A percentile compares a stretch with the other conserved stretches of the same genome.
These are phyloP conservation scores for Fragilariopsis cylindrus DNA, from an alignment of 108 stramenopile genomes.

Conservation along the genomic window DNA sequence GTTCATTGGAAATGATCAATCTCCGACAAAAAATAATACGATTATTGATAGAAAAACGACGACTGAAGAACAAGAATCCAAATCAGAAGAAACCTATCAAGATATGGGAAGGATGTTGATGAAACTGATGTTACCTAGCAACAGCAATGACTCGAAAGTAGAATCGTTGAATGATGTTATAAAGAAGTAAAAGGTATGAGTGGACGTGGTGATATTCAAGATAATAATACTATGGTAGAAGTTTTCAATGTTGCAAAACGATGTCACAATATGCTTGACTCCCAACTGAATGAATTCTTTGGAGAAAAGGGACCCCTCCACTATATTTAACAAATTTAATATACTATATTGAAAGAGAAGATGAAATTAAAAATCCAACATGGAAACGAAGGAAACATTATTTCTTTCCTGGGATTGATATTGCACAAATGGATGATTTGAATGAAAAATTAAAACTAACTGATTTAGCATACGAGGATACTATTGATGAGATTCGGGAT, in stretches of 20 bases:
- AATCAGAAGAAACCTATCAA: slow-evolving; percentile 1
- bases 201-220: slow-evolving; percentile 35
- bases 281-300: slow-evolving; percentile 17
- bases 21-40: too few relatives aligned
- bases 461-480: slow-evolving; percentile 64
- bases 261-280: slow-evolving; percentile 12
- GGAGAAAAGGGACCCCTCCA: slow-evolving; percentile 21
- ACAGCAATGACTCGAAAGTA: background rate
- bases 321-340: slow-evolving; percentile 27
- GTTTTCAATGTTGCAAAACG: slow-evolving; percentile 17
- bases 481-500: slow-evolving; percentile 56
- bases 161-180: slow-evolving; percentile 23
- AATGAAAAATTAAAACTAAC: slow-evolving; percentile 64
- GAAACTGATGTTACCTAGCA: background rate
- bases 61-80: too few relatives aligned
- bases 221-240: slow-evolving; percentile 25
- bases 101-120: slow-evolving; percentile 6
- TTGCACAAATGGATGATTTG: slow-evolving; percentile 59
- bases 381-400: slow-evolving; percentile 81
- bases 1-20: too few relatives aligned
- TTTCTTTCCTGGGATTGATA: slow-evolving; percentile 55
- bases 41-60: too few relatives aligned
- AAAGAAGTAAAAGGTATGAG: slow-evolving; percentile 19
- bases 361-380: slow-evolving; percentile 73
- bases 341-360: slow-evolving; percentile 78